phyloP scores from a whole-genome alignment of 805 yeast genomes.

The Saccharomycopsis vini region DNA sequence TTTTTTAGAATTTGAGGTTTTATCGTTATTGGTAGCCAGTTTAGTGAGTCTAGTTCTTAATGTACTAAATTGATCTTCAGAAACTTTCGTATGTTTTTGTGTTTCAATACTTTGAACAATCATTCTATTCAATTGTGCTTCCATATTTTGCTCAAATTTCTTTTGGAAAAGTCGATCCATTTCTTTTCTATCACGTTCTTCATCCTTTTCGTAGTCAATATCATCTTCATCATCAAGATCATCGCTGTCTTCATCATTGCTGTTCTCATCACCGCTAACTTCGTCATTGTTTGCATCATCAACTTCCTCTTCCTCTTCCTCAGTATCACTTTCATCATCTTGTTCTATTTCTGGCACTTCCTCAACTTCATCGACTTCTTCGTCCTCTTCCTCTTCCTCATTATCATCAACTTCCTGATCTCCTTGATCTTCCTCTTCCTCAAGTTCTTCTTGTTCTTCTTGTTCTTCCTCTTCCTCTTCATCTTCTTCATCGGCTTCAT shows the following conservation, averaged over 20 bases:
- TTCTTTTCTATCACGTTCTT: slow-evolving; percentile 20
- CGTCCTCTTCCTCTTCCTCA: neutral
- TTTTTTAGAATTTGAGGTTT: slow-evolving; percentile 16
- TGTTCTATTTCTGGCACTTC: no score
- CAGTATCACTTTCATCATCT: slow-evolving; percentile 23
- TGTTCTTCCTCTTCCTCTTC: slow-evolving; percentile 15
- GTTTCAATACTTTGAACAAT: slow-evolving; percentile 42
- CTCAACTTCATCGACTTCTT: slow-evolving; percentile 18
- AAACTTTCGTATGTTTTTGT: slow-evolving; percentile 23
- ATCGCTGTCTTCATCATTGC: slow-evolving; percentile 19
- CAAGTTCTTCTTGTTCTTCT: slow-evolving; percentile 3
- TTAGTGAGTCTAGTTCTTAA: slow-evolving; percentile 18
- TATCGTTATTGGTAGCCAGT: neutral
- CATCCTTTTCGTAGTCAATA: slow-evolving; percentile 8
- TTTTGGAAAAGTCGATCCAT: slow-evolving; percentile 30
- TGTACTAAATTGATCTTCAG: slow-evolving; percentile 14
- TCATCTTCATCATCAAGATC: slow-evolving; percentile 3
- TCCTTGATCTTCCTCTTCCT: slow-evolving; percentile 5
- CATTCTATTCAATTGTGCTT: slow-evolving; percentile 45
- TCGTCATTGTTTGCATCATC: slow-evolving; percentile 4
- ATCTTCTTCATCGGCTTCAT: slow-evolving; percentile 16
- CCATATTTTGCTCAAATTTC: slow-evolving; percentile 35
- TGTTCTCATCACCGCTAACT: neutral
- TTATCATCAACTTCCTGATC: slow-evolving; percentile 2
- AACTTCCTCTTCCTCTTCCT: slow-evolving; percentile 14